Evolutionary conservation across 192 early-diverging fungal genomes (phyloP), one percentile per base, ranked within the genome.

Genomic region (Coemansia javaensis): DNA sequence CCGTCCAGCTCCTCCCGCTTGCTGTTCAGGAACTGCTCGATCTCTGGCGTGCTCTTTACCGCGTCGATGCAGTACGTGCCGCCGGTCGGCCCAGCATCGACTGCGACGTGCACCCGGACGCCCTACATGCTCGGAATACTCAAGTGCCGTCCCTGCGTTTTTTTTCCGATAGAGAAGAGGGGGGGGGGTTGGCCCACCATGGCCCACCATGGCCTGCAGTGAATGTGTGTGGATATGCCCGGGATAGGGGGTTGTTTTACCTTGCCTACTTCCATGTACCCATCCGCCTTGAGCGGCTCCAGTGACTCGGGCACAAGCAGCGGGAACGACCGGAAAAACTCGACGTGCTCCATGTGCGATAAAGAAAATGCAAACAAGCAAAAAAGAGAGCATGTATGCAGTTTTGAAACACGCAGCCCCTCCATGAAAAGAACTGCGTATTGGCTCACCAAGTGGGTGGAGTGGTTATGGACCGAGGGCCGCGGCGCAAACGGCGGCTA

Each of bases 241-340:
- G 5, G 8, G 13, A 21, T 8, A 11, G 8, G 7, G 3, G 11
- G 30, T 35, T 28, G 31, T 30, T 32, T 40, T 50, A 54, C 57
- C 38, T 56, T 53, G 2, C 42, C 23, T 16, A 59, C 27, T 5
- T 65, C 69, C 14, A 73, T 50, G 34, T 44, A 65, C 12, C 69
- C 69, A 12, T 73, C 52, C 11, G 57, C 69, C 6, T 43, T 27
- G 13, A 73, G 50, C 16, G 69, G 62, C 17, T 52, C 44, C 9
- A 73, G 53, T 2, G 57, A 51, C 17, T 56, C 33, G 17, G 58
- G 69, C 5, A 50, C 40, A 22, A 73, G 54, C 15, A 73, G 34
- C n/a, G 69, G 69, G 32, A 65, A 73, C 22, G 33, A 22, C 41
- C 53, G 57, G 39, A 56, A 65, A 35, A 73, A 73, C 23, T 60